A percentile compares a stretch with the other conserved stretches of the same genome.
phyloP scores from a whole-genome alignment of 352 stramenopile genomes.

The Phytophthora brassicae region DNA sequence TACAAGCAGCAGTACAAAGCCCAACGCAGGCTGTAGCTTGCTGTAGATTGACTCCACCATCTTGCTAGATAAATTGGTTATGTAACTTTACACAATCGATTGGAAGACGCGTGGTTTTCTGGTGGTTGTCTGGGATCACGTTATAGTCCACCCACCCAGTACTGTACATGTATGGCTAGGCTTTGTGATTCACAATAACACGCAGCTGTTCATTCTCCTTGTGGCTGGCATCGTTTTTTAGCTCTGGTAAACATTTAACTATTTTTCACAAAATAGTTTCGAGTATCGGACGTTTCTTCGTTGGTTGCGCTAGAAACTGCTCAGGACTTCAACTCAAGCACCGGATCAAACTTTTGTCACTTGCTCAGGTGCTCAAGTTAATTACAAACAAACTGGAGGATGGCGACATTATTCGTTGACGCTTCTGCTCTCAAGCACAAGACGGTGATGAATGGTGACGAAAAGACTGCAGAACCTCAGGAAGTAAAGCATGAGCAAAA shows the following conservation, averaged over 20 bases:
- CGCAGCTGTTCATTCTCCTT: constrained; percentile 14
- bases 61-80: not conserved
- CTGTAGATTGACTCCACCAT: constrained; percentile 12
- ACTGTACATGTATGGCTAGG: not conserved
- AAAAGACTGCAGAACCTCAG: constrained; percentile 4
- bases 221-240: constrained; percentile 13
- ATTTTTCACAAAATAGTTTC: not conserved
- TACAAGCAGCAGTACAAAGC: constrained; percentile 28
- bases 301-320: constrained; percentile 15
- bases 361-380: not conserved
- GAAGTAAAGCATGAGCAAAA: not conserved
- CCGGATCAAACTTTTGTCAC: constrained; percentile 9
- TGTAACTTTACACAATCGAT: constrained; percentile 2
- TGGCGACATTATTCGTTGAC: not conserved
- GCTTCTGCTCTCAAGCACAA: not conserved
- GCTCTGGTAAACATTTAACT: constrained; percentile 3
- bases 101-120: constrained; percentile 29
- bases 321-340: constrained; percentile 15
- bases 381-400: not conserved
- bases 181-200: constrained; percentile 14
- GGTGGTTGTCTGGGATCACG: constrained; percentile 15
- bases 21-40: constrained; percentile 27
- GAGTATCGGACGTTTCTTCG: constrained; percentile 9
- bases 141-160: constrained; percentile 25
- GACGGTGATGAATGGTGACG: not conserved